phyloP scores from a whole-genome alignment of 768 basidiomycete species.

The Vishniacozyma victoriae region DNA sequence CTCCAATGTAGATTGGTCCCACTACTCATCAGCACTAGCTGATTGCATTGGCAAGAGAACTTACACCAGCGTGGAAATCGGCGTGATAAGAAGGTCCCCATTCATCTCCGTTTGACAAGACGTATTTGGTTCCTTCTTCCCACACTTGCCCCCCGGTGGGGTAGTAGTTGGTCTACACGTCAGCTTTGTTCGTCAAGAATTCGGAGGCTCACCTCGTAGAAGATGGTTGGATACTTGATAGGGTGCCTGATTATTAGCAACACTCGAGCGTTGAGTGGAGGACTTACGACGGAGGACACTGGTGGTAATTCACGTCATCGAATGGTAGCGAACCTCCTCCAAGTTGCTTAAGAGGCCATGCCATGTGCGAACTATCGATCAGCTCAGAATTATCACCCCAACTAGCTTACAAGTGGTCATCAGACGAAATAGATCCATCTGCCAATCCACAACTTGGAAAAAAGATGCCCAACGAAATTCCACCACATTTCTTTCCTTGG shows the following conservation, averaged over 20 bases:
- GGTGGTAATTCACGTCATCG: slow-evolving; percentile 16
- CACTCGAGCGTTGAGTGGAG: background rate
- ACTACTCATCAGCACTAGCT: slow-evolving; percentile 14
- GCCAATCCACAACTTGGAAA: slow-evolving; percentile 36
- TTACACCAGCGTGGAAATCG: slow-evolving; percentile 33
- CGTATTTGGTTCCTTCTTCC: background rate
- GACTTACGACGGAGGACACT: slow-evolving; percentile 27
- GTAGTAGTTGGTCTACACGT: slow-evolving; percentile 25
- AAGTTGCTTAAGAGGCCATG: slow-evolving; percentile 23
- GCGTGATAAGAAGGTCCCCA: slow-evolving; percentile 31
- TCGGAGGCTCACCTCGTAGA: slow-evolving; percentile 19
- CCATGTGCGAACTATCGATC: slow-evolving; percentile 34
- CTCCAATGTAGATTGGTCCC: slow-evolving; percentile 17
- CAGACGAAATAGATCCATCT: slow-evolving; percentile 13
- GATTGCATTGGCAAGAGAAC: slow-evolving; percentile 1
- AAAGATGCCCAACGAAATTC: slow-evolving; percentile 23
- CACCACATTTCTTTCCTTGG: slow-evolving; percentile 20
- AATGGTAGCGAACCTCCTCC: slow-evolving; percentile 9
- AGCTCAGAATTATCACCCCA: background rate
- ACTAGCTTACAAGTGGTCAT: slow-evolving; percentile 33
- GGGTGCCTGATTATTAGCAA: background rate
- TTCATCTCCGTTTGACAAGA: slow-evolving; percentile 34
- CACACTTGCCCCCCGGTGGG: slow-evolving; percentile 13
- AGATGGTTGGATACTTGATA: slow-evolving; percentile 37
- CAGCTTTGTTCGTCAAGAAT: background rate